Evolutionary conservation across 345 rosid genomes (phyloP).

Genomic region (Trapa incisa): DNA sequence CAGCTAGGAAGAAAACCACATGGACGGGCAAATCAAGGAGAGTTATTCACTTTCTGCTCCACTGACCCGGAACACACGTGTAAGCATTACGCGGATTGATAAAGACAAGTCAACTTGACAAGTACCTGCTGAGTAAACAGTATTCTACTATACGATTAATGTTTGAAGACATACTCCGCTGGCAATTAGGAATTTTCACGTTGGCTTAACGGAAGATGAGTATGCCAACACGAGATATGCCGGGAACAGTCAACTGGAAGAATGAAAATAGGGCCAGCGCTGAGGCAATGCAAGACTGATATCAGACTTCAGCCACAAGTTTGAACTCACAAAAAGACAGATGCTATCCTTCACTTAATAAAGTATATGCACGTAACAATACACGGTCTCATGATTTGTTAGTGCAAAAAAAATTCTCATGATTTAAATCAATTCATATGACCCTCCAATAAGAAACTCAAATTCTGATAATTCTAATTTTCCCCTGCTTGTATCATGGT

Average conservation of each 20-base stretch:
- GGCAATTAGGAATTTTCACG: background rate
- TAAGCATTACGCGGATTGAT: background rate
- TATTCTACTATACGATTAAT: too few relatives aligned
- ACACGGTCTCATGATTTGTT: background rate
- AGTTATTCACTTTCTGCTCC: background rate
- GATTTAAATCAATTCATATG: background rate
- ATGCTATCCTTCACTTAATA: background rate
- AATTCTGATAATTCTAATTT: background rate
- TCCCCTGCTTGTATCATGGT: background rate
- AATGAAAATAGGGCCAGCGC: background rate
- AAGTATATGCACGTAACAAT: background rate
- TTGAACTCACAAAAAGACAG: background rate
- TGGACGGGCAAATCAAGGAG: background rate
- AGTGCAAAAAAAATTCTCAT: background rate
- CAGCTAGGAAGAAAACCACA: slow-evolving; percentile 3
- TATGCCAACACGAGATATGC: background rate
- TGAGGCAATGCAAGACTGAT: background rate
- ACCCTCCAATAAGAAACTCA: background rate
- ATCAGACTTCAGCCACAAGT: background rate
- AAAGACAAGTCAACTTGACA: too few relatives aligned
- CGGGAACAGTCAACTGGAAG: background rate
- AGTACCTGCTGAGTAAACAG: background rate
- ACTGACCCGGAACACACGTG: background rate
- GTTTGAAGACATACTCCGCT: background rate
- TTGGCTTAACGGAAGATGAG: background rate